phyloP scores from a whole-genome alignment of 352 stramenopile species.

The Phytophthora syringae region DNA sequence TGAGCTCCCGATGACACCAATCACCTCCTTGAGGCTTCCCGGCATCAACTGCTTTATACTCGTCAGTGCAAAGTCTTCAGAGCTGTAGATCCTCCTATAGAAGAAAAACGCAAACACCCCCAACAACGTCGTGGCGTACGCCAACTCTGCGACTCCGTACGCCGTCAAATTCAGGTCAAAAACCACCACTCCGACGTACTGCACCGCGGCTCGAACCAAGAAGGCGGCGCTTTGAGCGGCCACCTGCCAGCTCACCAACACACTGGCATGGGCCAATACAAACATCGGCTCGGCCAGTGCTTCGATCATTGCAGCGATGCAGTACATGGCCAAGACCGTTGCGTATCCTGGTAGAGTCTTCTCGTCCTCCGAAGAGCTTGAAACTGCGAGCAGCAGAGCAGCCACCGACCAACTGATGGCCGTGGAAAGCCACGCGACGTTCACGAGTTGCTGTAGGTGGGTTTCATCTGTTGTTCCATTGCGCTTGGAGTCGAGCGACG shows the following conservation, averaged over 20 bases:
- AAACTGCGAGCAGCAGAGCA: constrained; percentile 28
- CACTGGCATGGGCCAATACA: constrained; percentile 74
- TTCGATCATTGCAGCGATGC: constrained; percentile 78
- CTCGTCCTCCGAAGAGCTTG: constrained; percentile 10
- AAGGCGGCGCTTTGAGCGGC: constrained; percentile 80
- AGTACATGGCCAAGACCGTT: constrained; percentile 76
- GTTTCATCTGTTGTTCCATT: constrained; percentile 6
- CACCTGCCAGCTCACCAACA: constrained; percentile 87
- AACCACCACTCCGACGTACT: constrained; percentile 73
- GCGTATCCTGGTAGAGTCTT: constrained; percentile 51
- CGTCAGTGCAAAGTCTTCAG: constrained; percentile 47
- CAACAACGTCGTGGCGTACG: constrained; percentile 68
- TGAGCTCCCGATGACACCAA: constrained; percentile 66
- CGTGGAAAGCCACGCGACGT: constrained; percentile 81
- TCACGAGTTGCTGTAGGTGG: constrained; percentile 76
- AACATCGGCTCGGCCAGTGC: constrained; percentile 86
- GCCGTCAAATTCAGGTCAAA: constrained; percentile 69
- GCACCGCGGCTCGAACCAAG: constrained; percentile 66
- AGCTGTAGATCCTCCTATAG: constrained; percentile 51
- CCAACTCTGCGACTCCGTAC: constrained; percentile 81
- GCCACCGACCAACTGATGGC: constrained; percentile 64
- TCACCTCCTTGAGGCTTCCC: constrained; percentile 4
- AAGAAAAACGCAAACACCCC: constrained; percentile 70
- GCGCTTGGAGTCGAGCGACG: constrained; percentile 59
- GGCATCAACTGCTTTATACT: constrained; percentile 67